Percentiles rank a stretch among this genome's conserved stretches.
These are phyloP conservation scores for Scheffersomyces stipitis DNA, from an alignment of 805 yeast genomes.

Conservation along the genomic window DNA sequence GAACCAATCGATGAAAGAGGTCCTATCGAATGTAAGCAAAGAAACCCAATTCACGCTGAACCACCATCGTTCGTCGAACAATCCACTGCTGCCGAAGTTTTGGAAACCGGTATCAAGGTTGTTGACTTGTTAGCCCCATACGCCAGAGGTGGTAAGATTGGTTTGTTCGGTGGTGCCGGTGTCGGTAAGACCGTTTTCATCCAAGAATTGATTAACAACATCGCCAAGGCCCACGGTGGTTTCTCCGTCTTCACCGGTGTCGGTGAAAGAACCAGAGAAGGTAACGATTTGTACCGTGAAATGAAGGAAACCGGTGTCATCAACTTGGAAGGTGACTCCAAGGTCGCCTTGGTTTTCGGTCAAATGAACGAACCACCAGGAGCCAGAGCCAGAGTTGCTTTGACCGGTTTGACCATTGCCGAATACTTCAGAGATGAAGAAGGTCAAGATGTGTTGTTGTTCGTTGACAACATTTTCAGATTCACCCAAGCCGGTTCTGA, in stretches of 20 bases:
- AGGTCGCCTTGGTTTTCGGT: slow-evolving; percentile 99
- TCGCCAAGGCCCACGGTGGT: slow-evolving; percentile 99
- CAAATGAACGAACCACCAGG: slow-evolving; percentile 99
- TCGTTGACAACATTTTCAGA: slow-evolving; percentile 99
- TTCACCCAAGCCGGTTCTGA: slow-evolving; percentile 99
- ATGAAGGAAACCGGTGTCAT: slow-evolving; percentile 99
- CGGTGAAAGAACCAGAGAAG: slow-evolving; percentile 99
- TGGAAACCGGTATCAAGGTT: slow-evolving; percentile 99
- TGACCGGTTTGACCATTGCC: slow-evolving; percentile 99
- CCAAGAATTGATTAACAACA: slow-evolving; percentile 99
- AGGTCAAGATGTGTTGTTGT: slow-evolving; percentile 99
- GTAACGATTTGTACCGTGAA: slow-evolving; percentile 99
- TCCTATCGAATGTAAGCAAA: slow-evolving; percentile 88
- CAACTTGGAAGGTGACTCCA: slow-evolving; percentile 98
- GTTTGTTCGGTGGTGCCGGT: slow-evolving; percentile 99
- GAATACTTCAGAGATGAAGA: slow-evolving; percentile 99
- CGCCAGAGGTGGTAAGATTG: slow-evolving; percentile 99
- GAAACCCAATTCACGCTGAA: slow-evolving; percentile 98
- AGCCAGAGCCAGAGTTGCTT: slow-evolving; percentile 99
- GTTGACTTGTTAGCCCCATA: slow-evolving; percentile 98
- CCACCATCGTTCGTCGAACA: slow-evolving; percentile 96
- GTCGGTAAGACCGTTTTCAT: slow-evolving; percentile 99
- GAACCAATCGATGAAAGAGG: slow-evolving; percentile 99
- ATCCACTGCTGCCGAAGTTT: slow-evolving; percentile 96
- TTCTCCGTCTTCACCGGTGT: slow-evolving; percentile 99